These are phyloP conservation scores for Sugiyamaella marilandica DNA, from an alignment of 805 yeast species.

Conservation along the genomic window DNA sequence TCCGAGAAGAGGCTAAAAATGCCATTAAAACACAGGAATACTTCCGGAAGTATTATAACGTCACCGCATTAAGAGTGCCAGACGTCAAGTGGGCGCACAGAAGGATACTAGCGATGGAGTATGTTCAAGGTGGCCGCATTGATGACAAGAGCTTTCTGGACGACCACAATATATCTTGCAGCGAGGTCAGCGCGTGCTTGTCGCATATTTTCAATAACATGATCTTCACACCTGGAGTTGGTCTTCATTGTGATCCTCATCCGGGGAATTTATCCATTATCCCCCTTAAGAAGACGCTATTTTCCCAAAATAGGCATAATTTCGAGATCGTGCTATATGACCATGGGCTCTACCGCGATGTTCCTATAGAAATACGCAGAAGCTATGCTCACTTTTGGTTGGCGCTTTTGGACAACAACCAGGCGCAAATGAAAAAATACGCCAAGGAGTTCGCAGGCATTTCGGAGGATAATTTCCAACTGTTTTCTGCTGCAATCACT, in stretches of 20 bases:
- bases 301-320: constrained; percentile 45
- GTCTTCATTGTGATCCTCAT: constrained; percentile 97
- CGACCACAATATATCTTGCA: constrained; percentile 58
- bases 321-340: constrained; percentile 91
- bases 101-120: constrained; percentile 85
- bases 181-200: constrained; percentile 77
- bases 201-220: constrained; percentile 89
- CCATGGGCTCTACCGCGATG: constrained; percentile 88
- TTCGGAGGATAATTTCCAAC: constrained; percentile 67
- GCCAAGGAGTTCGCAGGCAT: constrained; percentile 79
- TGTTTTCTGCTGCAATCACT: constrained; percentile 90
- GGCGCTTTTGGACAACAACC: constrained; percentile 70
- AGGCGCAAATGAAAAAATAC: constrained; percentile 60
- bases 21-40: constrained; percentile 65
- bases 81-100: constrained; percentile 57
- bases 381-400: constrained; percentile 92
- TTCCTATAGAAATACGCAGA: constrained; percentile 69
- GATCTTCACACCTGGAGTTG: constrained; percentile 91
- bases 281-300: constrained; percentile 22
- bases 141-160: constrained; percentile 69
- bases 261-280: constrained; percentile 93
- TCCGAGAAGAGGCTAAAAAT: constrained; percentile 79
- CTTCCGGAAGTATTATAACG: constrained; percentile 49
- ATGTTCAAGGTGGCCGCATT: constrained; percentile 71
- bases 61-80: constrained; percentile 81